Percentiles rank a stretch among this genome's conserved stretches.
Evolutionary conservation across 192 early-diverging fungal species (phyloP).

Genomic region (Backusella liffmaniae): DNA sequence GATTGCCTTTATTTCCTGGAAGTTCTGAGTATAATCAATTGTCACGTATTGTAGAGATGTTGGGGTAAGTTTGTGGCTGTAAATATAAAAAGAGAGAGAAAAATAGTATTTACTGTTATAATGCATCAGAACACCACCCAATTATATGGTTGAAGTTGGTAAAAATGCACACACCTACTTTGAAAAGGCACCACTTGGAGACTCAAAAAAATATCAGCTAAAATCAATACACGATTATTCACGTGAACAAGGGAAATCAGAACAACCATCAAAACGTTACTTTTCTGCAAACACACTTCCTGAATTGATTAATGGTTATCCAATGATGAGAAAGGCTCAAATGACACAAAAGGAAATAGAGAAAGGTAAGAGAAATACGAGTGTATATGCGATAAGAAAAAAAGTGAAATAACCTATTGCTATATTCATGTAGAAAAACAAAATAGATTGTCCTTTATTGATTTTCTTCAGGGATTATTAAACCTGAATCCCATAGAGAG

Average conservation of each 20-base stretch:
- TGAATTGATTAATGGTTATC: conserved; percentile 87
- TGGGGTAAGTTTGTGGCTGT: conserved; percentile 57
- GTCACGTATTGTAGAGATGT: conserved; percentile 88
- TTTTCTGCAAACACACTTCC: conserved; percentile 81
- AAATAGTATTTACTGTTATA: not conserved
- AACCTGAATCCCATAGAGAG: conserved; percentile 89
- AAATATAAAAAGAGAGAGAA: not conserved
- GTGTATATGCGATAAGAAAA: not conserved
- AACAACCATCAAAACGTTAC: conserved; percentile 92
- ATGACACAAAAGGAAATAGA: conserved; percentile 65
- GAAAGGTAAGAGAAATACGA: conserved; percentile 51
- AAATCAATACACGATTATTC: conserved; percentile 48
- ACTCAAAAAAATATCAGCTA: conserved; percentile 2
- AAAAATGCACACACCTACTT: conserved; percentile 88
- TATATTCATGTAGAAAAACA: conserved; percentile 53
- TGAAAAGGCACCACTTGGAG: conserved; percentile 43
- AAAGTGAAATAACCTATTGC: not conserved
- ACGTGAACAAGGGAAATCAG: conserved; percentile 72
- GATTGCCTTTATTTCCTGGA: conserved; percentile 94
- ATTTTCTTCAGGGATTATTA: conserved; percentile 91
- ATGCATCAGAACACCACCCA: conserved; percentile 65
- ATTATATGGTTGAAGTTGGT: conserved; percentile 92
- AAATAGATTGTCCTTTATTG: conserved; percentile 73
- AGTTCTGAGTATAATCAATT: conserved; percentile 96
- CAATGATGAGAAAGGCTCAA: conserved; percentile 65